phyloP scores from a whole-genome alignment of 768 basidiomycete species.

The Lepiota venenata region DNA sequence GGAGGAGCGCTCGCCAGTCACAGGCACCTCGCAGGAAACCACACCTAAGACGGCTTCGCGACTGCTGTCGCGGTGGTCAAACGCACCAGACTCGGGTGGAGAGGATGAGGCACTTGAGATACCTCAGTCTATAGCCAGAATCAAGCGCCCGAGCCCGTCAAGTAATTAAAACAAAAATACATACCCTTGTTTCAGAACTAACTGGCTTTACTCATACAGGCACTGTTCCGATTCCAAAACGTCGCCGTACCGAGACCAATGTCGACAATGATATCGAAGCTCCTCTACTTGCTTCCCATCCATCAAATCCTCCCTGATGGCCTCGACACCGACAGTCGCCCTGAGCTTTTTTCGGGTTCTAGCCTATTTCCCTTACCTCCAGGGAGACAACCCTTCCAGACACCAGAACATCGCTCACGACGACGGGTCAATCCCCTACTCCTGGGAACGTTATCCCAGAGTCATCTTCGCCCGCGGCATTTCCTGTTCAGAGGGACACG shows the following conservation, averaged over 20 bases:
- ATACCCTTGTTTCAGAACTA: not conserved
- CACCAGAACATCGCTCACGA: no score
- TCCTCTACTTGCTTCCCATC: not conserved
- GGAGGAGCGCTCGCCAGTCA: not conserved
- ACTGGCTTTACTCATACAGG: not conserved
- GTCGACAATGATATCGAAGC: not conserved
- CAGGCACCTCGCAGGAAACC: not conserved
- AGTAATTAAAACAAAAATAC: no score
- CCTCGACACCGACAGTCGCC: not conserved
- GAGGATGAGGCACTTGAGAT: no score
- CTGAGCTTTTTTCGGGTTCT: not conserved
- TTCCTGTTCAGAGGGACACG: not conserved
- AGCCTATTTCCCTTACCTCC: no score
- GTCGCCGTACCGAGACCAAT: not conserved
- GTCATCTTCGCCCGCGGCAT: not conserved
- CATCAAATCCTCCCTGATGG: not conserved
- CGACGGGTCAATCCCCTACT: not conserved
- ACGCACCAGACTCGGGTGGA: no score
- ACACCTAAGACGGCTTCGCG: not conserved
- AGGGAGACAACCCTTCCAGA: no score
- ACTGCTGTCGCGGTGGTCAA: not conserved
- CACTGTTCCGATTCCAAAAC: not conserved
- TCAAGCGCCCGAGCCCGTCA: no score
- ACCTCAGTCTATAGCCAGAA: no score
- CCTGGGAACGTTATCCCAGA: not conserved